Base-by-base conservation (phyloP, 768 basidiomycete genomes). In the Polyporus arcularius region DNA sequence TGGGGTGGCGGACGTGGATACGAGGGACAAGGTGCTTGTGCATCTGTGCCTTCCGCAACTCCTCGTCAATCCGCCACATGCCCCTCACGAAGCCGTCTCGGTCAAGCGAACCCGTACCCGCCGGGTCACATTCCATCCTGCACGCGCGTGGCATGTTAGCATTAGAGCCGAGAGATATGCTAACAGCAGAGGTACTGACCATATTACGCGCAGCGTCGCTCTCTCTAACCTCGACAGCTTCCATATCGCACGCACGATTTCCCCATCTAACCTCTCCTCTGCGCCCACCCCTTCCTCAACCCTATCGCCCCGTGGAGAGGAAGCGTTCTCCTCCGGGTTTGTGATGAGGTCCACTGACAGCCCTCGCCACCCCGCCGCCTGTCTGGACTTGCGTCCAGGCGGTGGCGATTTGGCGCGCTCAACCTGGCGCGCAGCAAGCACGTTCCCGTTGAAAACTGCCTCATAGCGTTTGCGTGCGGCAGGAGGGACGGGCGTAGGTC, bases 41-140 rank as follows among this genome's bases (percentile, higher is more conserved):
- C 48, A 72, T 31, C 61, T 87, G 83, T 5, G 81, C 79, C 48
- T 84, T 81, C n/a, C 88, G 78, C 12, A 93, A 82, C 65, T 92
- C 90, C 72, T 91, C 89, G 73, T 94, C 91, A 31, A 94, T 89
- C 40, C 85, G 84, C 90, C 90, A 92, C 89, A 92, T 92, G 53
- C 90, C 92, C 63, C 80, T 82, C 42, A 85, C 81, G 65, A 94
- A 94, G 16, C 76, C 77, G 16, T 89, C 88, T 4, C 84, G 76
- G 63, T 85, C 82, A 11, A 94, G 76, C n/a, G 78, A 78, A 3
- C 89, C 90, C 32, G 73, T 75, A 4, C 75, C 71, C 3, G 73
- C 72, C 3, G 80, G 72, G 71, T 92, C 90, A 65, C 87, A 90
- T 67, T 90, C 90, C 53, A 76, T 78, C 91, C 91, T 92, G 62